A percentile compares a stretch with the other conserved stretches of the same genome.
These are phyloP conservation scores for Hygrophoropsis aurantiaca DNA, from an alignment of 768 basidiomycete genomes.

Conservation along the genomic window DNA sequence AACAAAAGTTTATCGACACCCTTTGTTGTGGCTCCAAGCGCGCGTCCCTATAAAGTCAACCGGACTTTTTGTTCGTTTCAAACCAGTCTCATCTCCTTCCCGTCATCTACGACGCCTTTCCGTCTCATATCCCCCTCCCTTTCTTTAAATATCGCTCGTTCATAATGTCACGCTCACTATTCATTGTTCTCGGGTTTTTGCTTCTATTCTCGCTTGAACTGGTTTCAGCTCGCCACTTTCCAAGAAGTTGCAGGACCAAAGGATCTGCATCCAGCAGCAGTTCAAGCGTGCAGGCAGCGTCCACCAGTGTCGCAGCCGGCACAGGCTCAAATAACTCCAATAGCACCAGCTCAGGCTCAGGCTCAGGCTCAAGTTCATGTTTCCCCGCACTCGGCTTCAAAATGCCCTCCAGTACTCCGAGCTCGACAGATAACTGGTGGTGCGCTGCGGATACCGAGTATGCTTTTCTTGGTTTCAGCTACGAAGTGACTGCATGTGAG, in stretches of 20 bases:
- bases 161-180: conserved; percentile 12
- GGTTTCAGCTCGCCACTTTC: conserved; percentile 11
- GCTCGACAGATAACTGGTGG: conserved; percentile 57
- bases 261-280: neutral
- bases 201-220: conserved; percentile 7
- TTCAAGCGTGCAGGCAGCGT: neutral
- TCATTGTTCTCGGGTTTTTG: conserved; percentile 4
- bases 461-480: conserved; percentile 76
- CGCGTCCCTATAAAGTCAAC: too few relatives aligned
- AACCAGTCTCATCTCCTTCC: too few relatives aligned
- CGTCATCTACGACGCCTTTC: conserved; percentile 1
- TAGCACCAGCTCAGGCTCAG: neutral
- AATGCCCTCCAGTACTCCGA: conserved; percentile 53
- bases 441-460: conserved; percentile 64
- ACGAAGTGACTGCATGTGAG: conserved; percentile 67
- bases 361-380: conserved; percentile 18
- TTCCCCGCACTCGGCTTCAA: conserved; percentile 45
- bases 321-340: neutral
- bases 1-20: too few relatives aligned
- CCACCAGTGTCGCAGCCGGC: too few relatives aligned
- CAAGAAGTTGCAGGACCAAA: conserved; percentile 8
- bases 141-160: neutral
- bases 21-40: too few relatives aligned
- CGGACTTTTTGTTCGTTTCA: too few relatives aligned
- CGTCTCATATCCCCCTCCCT: conserved; percentile 15